Evolutionary conservation across 2,329 filamentous ascomycete species (phyloP), one percentile per base, ranked within the genome.

Genomic region (Sclerotinia minor): DNA sequence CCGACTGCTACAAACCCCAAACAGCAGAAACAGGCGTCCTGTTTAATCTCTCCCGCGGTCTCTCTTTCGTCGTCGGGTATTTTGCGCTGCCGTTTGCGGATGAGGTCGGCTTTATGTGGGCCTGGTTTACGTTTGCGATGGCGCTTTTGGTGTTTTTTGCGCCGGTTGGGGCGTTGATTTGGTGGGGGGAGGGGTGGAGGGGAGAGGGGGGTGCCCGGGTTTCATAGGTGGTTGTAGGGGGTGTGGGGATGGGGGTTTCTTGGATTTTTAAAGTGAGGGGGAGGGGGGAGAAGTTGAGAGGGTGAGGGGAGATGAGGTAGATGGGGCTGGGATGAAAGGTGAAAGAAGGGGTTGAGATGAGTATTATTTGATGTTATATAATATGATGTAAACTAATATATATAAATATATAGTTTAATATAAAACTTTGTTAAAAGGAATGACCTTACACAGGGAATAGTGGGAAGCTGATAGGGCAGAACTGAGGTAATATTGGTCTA

Each of bases 1-100:
- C 72, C 3, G 75, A 76, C 58, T 73, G 72, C 67, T 76, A 76
- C 49, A 72, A 71, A 35, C 69, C 74, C 3, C 74, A 74, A 35
- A 75, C 74, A 1, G 68, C 75, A 5, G 74, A 75, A 55, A 70
- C 67, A 1, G 75, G 75, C 5, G 73, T 73, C 2, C 63, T 76
- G 13, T 75, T 76, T 60, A 76, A 76, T 45, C 67, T 75, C 0
- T 64, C 60, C 19, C 67, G 75, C 1, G 75, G 75, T 7, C 50
- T 76, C 3, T 70, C 65, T 21, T 76, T 76, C 67, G 68, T 75
- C 1, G 72, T 75, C 0, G 75, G 75, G 5, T 76, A 71, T 55
- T 75, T 75, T 24, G 71, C 71, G 0, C 24, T 73, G 7, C 75
- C 75, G 9, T 73, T 73, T 65, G 73, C 72, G 1, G 68, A 55